Conservation (phyloP, 192 early-diverging fungal genomes). For the Linderina pennispora region DNA sequence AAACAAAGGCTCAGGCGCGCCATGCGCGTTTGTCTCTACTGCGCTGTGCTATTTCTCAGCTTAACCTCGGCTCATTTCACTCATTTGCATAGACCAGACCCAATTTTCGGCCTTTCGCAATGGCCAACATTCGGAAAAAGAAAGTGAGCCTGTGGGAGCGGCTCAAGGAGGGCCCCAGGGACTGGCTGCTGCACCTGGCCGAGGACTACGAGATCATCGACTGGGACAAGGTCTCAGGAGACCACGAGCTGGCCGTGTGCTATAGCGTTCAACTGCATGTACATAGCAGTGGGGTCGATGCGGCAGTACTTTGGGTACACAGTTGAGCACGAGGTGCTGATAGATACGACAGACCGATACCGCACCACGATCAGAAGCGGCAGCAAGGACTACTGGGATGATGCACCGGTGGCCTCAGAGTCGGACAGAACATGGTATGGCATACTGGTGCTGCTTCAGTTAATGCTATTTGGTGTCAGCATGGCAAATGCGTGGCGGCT, state of each 20-base stretch:
- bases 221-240: constrained; percentile 38
- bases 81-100: no score
- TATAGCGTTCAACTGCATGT: constrained; percentile 29
- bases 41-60: background rate
- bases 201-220: constrained; percentile 47
- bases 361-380: no score
- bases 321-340: constrained; percentile 11
- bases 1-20: background rate
- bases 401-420: background rate
- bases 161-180: constrained; percentile 32
- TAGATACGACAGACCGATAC: constrained; percentile 13
- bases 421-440: constrained; percentile 4
- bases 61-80: no score
- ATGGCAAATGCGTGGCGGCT: constrained; percentile 29
- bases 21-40: background rate
- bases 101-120: constrained; percentile 1
- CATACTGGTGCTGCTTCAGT: constrained; percentile 18
- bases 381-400: constrained; percentile 5
- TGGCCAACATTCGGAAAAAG: constrained; percentile 28
- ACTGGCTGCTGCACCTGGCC: constrained; percentile 34
- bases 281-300: constrained; percentile 16
- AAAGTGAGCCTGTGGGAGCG: constrained; percentile 28
- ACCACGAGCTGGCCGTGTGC: constrained; percentile 46
- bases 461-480: constrained; percentile 22
- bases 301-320: constrained; percentile 15